Base-by-base conservation (phyloP, 352 stramenopile species). In the Phytopythium boreale region DNA sequence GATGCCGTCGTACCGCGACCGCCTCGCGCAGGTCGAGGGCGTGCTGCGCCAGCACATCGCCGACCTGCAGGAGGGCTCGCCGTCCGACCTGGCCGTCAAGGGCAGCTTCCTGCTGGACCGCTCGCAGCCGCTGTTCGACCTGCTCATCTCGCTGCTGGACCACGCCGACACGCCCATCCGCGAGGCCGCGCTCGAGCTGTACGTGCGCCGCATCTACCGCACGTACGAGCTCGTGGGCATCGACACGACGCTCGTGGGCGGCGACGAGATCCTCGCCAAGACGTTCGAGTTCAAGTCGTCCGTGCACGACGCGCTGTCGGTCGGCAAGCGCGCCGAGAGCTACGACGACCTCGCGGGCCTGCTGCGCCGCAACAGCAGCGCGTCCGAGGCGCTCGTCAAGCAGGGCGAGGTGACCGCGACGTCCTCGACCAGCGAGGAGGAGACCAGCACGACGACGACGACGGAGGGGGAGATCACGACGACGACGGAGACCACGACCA, bases 1-100 rank as follows among this genome's bases (percentile, higher is more conserved):
- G 72, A 98, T 98, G 80, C 96, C 97, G 39, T 98, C 92, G 60
- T 97, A 98, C 72, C 80, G 95, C 39, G 90, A 98, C 64, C 89
- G 95, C 10, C 67, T 97, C 36, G 77, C 73, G 26, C 86, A 94
- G 46, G 87, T 95, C 31, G 86, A 95, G 68, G 75, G 73, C 9
- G 74, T 93, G 37, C 74, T 96, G 31, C 83, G 78, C 46, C 67
- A 82, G 59, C 89, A 92, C 73, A 72, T 95, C 15, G 75, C 80
- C 0, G 76, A 86, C 51, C 22, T 29, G 53, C 11, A 22, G 20
- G 70, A 59, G 7, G 71, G 75, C 26, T 63, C 63, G 29, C 68
- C 75, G 11, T 75, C 72, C 14, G 76, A 89, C 51, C 71, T 92
- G 37, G 79, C 75, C 61, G 69, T 74, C 5, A 77, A 86, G 62